These are phyloP conservation scores for Abelmoschus esculentus DNA, from an alignment of 345 rosid genomes.

Conservation along the genomic window DNA sequence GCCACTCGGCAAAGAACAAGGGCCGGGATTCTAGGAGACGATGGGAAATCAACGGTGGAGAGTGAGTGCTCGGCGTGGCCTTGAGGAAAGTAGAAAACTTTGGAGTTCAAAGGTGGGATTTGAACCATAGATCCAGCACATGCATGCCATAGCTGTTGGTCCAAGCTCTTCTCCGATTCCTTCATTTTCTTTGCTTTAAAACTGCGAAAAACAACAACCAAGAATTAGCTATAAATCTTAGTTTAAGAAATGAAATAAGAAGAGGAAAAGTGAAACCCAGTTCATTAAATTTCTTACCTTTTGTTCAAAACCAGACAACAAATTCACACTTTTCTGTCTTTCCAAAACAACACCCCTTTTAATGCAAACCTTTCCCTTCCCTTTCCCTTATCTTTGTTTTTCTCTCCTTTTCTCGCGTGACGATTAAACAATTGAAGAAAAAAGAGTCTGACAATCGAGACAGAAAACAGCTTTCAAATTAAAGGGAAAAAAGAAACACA, in stretches of 20 bases:
- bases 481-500: background rate
- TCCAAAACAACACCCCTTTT: slow-evolving; percentile 5
- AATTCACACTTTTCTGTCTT: slow-evolving; percentile 9
- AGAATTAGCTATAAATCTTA: background rate
- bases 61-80: slow-evolving; percentile 82
- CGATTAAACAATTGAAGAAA: slow-evolving; percentile 6
- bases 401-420: slow-evolving; percentile 2
- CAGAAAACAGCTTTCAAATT: background rate
- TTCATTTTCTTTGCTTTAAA: slow-evolving; percentile 11
- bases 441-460: background rate
- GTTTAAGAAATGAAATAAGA: slow-evolving; percentile 1
- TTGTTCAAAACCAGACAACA: slow-evolving; percentile 1
- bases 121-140: slow-evolving; percentile 96
- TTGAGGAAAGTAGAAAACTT: slow-evolving; percentile 77
- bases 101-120: slow-evolving; percentile 64
- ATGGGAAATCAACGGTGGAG: slow-evolving; percentile 48
- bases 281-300: slow-evolving; percentile 19
- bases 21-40: slow-evolving; percentile 42
- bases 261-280: background rate
- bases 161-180: slow-evolving; percentile 58
- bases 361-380: background rate
- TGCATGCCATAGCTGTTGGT: slow-evolving; percentile 95
- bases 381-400: background rate
- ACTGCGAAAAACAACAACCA: background rate
- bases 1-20: slow-evolving; percentile 55